Evolutionary conservation across 495 filamentous ascomycete species (phyloP), one percentile per base, ranked within the genome.

Genomic region (Friedmanniomyces simplex): DNA sequence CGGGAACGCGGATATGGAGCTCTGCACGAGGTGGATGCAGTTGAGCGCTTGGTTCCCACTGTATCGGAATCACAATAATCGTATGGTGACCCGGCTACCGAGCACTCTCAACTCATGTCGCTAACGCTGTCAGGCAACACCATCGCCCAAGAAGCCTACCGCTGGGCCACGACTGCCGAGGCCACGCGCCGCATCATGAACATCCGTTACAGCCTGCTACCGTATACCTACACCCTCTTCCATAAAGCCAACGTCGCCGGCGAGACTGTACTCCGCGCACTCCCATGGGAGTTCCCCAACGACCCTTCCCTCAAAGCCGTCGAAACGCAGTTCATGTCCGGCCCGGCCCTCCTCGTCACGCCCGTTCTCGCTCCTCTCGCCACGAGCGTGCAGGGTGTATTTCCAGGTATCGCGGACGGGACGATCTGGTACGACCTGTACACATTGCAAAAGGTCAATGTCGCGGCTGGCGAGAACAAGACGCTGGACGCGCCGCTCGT

Each of bases 1-100:
- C 30, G 59, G 59, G 16, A 65, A 65, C 37, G 55, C 62, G 11
- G 59, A 62, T 28, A 39, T 62, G 54, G 59, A 62, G 37, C 56
- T 66, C 1, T 66, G 64, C 55, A 59, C 60, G 5, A 58, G 64
- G 13, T 66, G 64, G 64, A 64, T 64, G 62, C 50, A 61, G 30
- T 52, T 66, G 12, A 36, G 39, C 21, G 57, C 62, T 37, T 66
- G 50, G 36, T 66, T 52, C 49, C 57, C 64, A 18, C 26, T 66
- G n/a, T 66, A 63, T 41, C 55, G 63, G 30, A 66, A 66, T 34
- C 63, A 66, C 61, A 63, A 60, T 39, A 51, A 46, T 24, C 49
- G 49, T 28, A 32, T 32, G 28, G 28, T 32, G 28, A 32, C 28
- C 28, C 28, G 28, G 4, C 3, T 4, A 10, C 10, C 28, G 4